Percentiles rank a stretch among this genome's conserved stretches.
Conservation (phyloP, 192 early-diverging fungal species). For the Coemansia sp. region DNA sequence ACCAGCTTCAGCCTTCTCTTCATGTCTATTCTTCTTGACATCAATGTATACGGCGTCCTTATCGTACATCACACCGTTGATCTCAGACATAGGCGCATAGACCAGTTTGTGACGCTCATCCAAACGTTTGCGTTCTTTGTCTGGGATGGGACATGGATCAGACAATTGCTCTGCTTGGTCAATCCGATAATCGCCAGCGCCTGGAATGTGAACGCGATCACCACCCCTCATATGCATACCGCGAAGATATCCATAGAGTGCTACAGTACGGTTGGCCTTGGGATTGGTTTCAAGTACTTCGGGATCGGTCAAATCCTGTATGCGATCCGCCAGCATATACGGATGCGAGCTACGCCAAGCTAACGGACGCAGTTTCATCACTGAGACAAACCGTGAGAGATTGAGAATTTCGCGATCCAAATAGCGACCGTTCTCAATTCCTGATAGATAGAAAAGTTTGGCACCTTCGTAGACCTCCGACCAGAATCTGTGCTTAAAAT, state of each 20-base stretch:
- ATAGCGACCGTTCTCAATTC: constrained; percentile 92
- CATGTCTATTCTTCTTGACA: constrained; percentile 66
- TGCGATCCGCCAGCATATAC: constrained; percentile 94
- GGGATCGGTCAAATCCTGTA: constrained; percentile 96
- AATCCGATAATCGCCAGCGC: constrained; percentile 85
- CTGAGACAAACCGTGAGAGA: constrained; percentile 94
- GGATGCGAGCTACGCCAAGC: constrained; percentile 97
- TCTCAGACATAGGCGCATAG: constrained; percentile 97
- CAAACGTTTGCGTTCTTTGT: constrained; percentile 85
- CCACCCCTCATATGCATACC: constrained; percentile 90
- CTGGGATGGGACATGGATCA: constrained; percentile 97
- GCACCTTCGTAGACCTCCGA: constrained; percentile 99
- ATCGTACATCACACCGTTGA: constrained; percentile 98
- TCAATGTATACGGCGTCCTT: constrained; percentile 99
- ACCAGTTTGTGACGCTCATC: constrained; percentile 95
- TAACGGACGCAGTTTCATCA: constrained; percentile 96
- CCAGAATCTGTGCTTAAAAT: constrained; percentile 98
- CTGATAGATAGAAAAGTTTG: constrained; percentile 97
- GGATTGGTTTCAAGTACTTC: constrained; percentile 75
- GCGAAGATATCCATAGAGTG: constrained; percentile 93
- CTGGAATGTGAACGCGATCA: constrained; percentile 93
- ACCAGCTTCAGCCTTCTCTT: constrained; percentile 58
- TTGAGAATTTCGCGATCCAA: constrained; percentile 92
- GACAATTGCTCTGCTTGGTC: constrained; percentile 72
- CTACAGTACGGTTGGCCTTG: constrained; percentile 87